Evolutionary conservation across 179 eudicot genomes (phyloP), one percentile per base, ranked within the genome.

Genomic region (Vitellaria paradoxa): DNA sequence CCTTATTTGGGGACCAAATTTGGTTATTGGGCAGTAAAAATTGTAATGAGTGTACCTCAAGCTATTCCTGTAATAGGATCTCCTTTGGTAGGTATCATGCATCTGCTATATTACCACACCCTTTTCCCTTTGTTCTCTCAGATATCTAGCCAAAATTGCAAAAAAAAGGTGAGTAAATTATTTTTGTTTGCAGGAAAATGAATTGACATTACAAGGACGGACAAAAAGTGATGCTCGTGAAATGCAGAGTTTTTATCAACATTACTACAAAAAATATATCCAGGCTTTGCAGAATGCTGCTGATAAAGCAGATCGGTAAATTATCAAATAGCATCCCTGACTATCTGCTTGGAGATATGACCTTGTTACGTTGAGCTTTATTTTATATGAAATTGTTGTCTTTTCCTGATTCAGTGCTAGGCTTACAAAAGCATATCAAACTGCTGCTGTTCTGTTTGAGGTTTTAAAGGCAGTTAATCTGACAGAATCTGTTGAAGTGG

Each of bases 351-450:
- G 68, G 69, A 52, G 65, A 45, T 74, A 55, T 56, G 11, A 24
- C 17, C 26, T 68, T 47, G 26, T 47, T 65, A 50, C 18, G 10
- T 63, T 18, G 21, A 68, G 13, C 26, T 70, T 70, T 46, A 67
- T 63, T 59, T 64, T 63, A 40, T 50, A 56, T 18, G 45, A 4
- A 77, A 0, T 63, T 7, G 2, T 23, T 72, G 1, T 24, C 7
- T 77, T 30, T 66, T 21, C 24, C 70, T 66, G 40, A 82, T 74
- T n/a, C 89, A 96, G 99, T 75, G 93, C 97, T 59, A 93, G 97
- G 78, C 96, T 96, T 76, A 96, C 99, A 68, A 96, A 96, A 87
- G 99, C 99, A 26, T 96, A 96, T 81, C 98, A 96, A 85, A 96
- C 99, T 42, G 98, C 97, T 76, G 95, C 95, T 82, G 97, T 96